Base-by-base conservation (phyloP, 1,284 basidiomycete genomes). In the Agaricales sp. region DNA sequence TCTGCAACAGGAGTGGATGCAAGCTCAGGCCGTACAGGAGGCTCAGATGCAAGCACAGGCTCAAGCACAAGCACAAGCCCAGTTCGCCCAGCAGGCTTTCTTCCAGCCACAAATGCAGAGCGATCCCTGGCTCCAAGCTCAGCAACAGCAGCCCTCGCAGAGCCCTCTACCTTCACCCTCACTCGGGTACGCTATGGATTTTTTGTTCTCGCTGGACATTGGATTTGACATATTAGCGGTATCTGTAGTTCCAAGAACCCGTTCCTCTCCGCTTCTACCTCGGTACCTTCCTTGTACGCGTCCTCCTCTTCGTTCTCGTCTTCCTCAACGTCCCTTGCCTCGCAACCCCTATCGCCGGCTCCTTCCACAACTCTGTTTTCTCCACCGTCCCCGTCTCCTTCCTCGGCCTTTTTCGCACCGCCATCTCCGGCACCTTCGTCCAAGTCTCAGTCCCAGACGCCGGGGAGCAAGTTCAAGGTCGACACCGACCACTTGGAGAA, bases 181-280 rank as follows among this genome's bases (percentile, higher is more conserved):
- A 48, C 30, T 41, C 41, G 47, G 11, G 47, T 25, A n/a, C n/a
- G n/a, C n/a, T 3, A 48, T 18, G 2, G 47, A 48, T n/a, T 48
- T 35, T 20, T 48, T 37, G 47, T 38, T 48, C 18, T 48, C 47
- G 14, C 22, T 39, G 55, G 78, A 80, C 26, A 90, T 80, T 35
- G 86, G 80, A 50, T 91, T 84, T n/a, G n/a, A n/a, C n/a, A n/a
- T n/a, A n/a, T n/a, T n/a, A n/a, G n/a, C n/a, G n/a, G n/a, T n/a
- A n/a, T n/a, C n/a, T n/a, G n/a, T 57, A 83, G 82, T 75, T 91
- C 91, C 43, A 98, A 98, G 74, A 98, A 98, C 63, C 94, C 94
- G 0, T 97, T 96, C 60, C 30, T 35, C 11, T 87, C 87, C 1
- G 75, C n/a, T n/a, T n/a, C n/a, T n/a, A n/a, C n/a, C n/a, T n/a